A percentile compares a stretch with the other conserved stretches of the same genome.
phyloP scores from a whole-genome alignment of 2,329 filamentous ascomycete genomes.

The Trichophyton benhamiae region DNA sequence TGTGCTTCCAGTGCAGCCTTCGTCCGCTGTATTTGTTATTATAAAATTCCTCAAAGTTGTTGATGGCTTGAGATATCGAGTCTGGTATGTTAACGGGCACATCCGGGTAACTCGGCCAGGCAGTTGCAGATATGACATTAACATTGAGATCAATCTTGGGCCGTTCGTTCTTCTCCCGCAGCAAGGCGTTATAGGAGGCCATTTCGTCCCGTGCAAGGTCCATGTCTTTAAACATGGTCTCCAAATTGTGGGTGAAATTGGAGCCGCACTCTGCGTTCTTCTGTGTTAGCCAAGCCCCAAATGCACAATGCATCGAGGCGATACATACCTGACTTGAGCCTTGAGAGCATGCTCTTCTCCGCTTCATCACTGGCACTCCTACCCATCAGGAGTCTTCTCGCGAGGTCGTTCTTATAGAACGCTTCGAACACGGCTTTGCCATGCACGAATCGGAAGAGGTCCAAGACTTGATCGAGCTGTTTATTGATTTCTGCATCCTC shows the following conservation, averaged over 20 bases:
- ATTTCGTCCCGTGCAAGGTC: constrained; percentile 89
- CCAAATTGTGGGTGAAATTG: constrained; percentile 89
- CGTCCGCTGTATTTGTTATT: constrained; percentile 79
- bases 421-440: constrained; percentile 97
- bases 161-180: constrained; percentile 47
- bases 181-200: constrained; percentile 65
- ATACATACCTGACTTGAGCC: constrained; percentile 57
- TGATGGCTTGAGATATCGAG: constrained; percentile 62
- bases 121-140: constrained; percentile 76
- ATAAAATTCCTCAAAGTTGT: constrained; percentile 76
- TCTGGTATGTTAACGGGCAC: constrained; percentile 60
- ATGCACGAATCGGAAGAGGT: constrained; percentile 92
- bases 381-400: constrained; percentile 76
- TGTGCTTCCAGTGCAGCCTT: constrained; percentile 81
- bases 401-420: constrained; percentile 97
- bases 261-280: constrained; percentile 64
- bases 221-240: constrained; percentile 99
- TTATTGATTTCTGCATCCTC: constrained; percentile 86
- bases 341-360: constrained; percentile 86
- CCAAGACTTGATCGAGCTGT: constrained; percentile 82
- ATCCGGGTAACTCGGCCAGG: constrained; percentile 88
- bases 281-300: background rate
- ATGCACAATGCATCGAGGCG: background rate
- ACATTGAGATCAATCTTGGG: constrained; percentile 62
- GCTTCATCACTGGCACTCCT: constrained; percentile 89